Percentiles rank a stretch among this genome's conserved stretches.
Evolutionary conservation across 2,329 filamentous ascomycete genomes (phyloP).

Genomic region (Chaetomium strumarium): DNA sequence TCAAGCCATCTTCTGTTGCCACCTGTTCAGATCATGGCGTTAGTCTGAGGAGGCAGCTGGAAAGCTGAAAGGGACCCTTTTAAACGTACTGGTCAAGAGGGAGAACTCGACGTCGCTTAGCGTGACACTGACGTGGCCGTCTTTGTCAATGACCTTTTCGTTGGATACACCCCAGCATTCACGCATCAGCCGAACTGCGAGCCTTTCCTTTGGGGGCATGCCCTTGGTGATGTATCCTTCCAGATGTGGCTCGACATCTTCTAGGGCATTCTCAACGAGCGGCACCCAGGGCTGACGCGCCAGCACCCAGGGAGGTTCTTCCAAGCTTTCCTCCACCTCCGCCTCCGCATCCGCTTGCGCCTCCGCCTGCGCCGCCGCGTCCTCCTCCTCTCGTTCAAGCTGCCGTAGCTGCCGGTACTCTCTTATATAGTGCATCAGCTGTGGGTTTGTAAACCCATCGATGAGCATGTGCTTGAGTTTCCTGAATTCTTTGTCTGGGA

Average conservation of each 20-base stretch:
- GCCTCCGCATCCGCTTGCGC: no score
- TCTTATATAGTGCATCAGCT: conserved; percentile 41
- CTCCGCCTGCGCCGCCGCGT: no score
- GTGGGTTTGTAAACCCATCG: conserved; percentile 41
- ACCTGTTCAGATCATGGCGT: conserved; percentile 23
- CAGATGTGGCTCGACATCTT: conserved; percentile 22
- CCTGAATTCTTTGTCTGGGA: conserved; percentile 38
- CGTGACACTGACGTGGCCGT: conserved; percentile 37
- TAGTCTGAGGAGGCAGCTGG: conserved; percentile 3
- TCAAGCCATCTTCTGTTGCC: conserved; percentile 34
- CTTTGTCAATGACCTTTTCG: conserved; percentile 38
- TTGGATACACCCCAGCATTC: conserved; percentile 46
- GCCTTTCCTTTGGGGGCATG: conserved; percentile 35
- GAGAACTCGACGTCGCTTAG: conserved; percentile 37
- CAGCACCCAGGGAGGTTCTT: conserved; percentile 35
- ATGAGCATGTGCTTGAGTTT: conserved; percentile 35
- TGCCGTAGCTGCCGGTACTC: neutral
- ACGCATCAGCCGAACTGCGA: conserved; percentile 41
- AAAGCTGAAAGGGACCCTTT: neutral
- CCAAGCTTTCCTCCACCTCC: neutral
- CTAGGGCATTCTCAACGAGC: conserved; percentile 18
- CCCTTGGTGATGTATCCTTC: conserved; percentile 28
- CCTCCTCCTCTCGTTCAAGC: conserved; percentile 2
- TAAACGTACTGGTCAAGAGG: conserved; percentile 40
- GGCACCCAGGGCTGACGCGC: conserved; percentile 40